Base-by-base conservation (phyloP, 208 protist species). In the Leishmania tropica region DNA sequence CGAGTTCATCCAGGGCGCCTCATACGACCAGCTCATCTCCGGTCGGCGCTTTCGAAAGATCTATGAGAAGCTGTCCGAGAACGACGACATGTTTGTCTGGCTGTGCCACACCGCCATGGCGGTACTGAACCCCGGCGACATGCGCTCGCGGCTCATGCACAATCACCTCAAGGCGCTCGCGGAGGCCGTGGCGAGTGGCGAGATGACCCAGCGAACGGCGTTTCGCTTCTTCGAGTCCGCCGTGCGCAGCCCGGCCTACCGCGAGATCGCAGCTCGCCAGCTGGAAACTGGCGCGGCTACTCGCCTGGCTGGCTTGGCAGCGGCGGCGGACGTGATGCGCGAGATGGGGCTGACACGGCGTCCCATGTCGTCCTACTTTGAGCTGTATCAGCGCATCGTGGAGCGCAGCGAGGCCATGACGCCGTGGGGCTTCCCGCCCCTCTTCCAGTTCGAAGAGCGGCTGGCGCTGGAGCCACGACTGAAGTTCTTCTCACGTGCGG, bases 81-180 rank as follows among this genome's bases (percentile, higher is more conserved):
- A 98, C 78, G 95, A 98, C 79, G 95, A 98, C 81, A 95, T 97
- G 89, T 97, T 98, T 76, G 83, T 98, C 19, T 98, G 95, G 94
- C 87, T 98, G 15, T 98, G 95, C 75, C 93, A 96, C 83, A 96
- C 93, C n/a, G 93, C 95, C 19, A 98, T 98, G 95, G 89, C 95
- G 2, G 95, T 98, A 78, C 89, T 98, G 15, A 96, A 98, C 87
- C 95, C 95, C 24, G 95, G 95, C 24, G 95, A 98, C 76, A 80
- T 97, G 82, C 93, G 95, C n/a, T 97, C 92, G 19, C 89, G 95
- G 19, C 83, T 98, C 1, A 80, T 98, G 13, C 96, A 98, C 87
- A 90, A 96, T 72, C 95, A 98, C 70, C 92, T 98, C 53, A 92
- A 95, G 78, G 89, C 90, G 8, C 92, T 98, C 19, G 92, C 94